Evolutionary conservation across 176 grass and related monocot genomes (phyloP), one percentile per base, ranked within the genome.

Genomic region (Phoenix dactylifera): DNA sequence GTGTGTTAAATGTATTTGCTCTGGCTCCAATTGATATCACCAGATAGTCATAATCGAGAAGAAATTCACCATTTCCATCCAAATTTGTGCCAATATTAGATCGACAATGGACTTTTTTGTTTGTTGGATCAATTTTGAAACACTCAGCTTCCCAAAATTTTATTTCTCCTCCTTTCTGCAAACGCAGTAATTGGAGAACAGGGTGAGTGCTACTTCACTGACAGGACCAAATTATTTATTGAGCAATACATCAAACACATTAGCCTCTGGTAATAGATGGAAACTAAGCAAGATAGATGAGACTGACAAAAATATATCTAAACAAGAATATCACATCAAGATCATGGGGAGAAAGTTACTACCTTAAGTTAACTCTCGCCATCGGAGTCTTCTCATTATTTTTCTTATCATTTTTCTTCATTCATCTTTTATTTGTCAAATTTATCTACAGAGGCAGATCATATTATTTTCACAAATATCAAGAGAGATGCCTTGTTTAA

Each of bases 1-100:
- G 92, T 53, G 92, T 97, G 69, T 88, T 88, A 50, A 97, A 97
- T 63, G 92, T 97, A 78, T 80, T 91, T 50, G 83, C 72, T 61
- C 67, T 73, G 39, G 84, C 92, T 49, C 92, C 92, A 63, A 97
- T 80, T 62, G 92, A 74, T 65, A 97, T 75, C 22, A 97, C 83
- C 32, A 97, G 69, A 26, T 83, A 97, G 54, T 97, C 92, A 73
- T 88, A 97, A 62, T 90, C 75, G 26, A 97, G 58, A 65, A 79
- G 59, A 77, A 96, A 97, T 71, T 97, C 92, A 23, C 87, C 92
- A 26, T 80, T 87, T 24, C 92, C 92, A 52, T 90, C 82, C 52
- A 85, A 70, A 73, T 84, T 97, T 16, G 92, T 91, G 12, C 87
- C 92, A 4, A 85, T 51, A 56, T 80, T 62, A 59, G 83, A 82